Evolutionary conservation across 495 filamentous ascomycete genomes (phyloP).

Genomic region (Delitschia confertaspora): DNA sequence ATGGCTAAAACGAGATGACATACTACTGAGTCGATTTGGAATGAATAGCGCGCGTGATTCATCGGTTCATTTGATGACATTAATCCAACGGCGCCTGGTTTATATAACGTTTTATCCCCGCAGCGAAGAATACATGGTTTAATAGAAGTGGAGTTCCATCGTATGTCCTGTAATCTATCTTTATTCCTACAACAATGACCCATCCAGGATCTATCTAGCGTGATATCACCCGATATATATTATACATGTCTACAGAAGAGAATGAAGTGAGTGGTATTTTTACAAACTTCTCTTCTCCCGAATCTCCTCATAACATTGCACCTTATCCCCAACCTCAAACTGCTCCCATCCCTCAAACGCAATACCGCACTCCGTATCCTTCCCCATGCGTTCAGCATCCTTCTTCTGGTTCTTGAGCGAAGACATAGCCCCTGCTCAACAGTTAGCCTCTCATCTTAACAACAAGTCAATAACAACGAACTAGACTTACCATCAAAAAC

Average conservation of each 20-base stretch:
- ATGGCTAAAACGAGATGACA: no score
- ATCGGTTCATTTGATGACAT: no score
- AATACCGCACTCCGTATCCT: conserved; percentile 88
- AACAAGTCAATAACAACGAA: conserved; percentile 3
- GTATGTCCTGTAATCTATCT: not conserved
- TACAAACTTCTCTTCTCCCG: conserved; percentile 62
- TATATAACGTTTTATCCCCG: no score
- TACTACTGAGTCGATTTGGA: no score
- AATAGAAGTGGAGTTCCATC: no score
- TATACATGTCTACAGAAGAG: not conserved
- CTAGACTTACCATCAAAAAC: conserved; percentile 68
- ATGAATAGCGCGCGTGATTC: no score
- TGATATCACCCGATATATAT: not conserved
- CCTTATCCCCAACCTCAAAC: conserved; percentile 70
- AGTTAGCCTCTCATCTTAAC: conserved; percentile 19
- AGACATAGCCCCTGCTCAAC: conserved; percentile 53
- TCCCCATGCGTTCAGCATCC: conserved; percentile 77
- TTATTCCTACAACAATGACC: no score
- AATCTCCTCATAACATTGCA: conserved; percentile 79
- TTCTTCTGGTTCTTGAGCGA: conserved; percentile 90
- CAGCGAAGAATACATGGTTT: no score
- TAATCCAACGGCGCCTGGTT: no score
- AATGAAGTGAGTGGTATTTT: not conserved
- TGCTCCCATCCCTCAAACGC: conserved; percentile 70
- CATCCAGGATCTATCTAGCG: no score